Base-by-base conservation (phyloP, 192 early-diverging fungal genomes). In the Coemansia sp. region DNA sequence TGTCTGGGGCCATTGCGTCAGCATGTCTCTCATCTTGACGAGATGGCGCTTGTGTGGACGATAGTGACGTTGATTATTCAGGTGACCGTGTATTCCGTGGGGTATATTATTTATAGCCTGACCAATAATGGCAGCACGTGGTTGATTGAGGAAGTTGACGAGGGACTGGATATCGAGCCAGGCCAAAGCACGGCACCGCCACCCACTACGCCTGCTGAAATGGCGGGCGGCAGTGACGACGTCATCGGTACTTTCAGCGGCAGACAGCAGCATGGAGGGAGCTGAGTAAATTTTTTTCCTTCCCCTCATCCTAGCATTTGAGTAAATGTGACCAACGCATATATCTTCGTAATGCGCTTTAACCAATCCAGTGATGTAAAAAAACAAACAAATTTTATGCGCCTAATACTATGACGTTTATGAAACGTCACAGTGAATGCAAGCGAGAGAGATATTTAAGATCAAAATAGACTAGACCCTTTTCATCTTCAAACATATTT, bases 11-110 rank as follows among this genome's bases (percentile, higher is more conserved):
- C 47, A 18, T 40, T 81, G 65, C 43, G 53, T 2, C 41, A 65
- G 2, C 55, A 65, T 6, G 68, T 68, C 22, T 52, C 47, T 12
- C 29, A 53, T 29, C 44, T 41, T n/a, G 73, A 55, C 43, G 58
- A 36, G 12, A 2, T 53, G 61, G 53, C 68, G 2, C 50, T 76
- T 0, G 34, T 27, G 16, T 67, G 71, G 69, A 52, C 53, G 15
- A 18, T 75, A 10, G 36, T 55, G 33, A 75, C 62, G 6, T 39
- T 71, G 20, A 11, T 81, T n/a, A 57, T 65, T 9, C 79, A 81
- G 43, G 43, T 65, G 2, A 13, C 67, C 4, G 50, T 73, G 3
- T n/a, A 74, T 16, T 46, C 44, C 1, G 11, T 68, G 6, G 79
- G 74, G 9, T 62, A 36, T 34, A 41, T 58, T 27, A 27, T 18